Base-by-base conservation (phyloP, 2,329 filamentous ascomycete species). In the Fusarium sulawesiense region DNA sequence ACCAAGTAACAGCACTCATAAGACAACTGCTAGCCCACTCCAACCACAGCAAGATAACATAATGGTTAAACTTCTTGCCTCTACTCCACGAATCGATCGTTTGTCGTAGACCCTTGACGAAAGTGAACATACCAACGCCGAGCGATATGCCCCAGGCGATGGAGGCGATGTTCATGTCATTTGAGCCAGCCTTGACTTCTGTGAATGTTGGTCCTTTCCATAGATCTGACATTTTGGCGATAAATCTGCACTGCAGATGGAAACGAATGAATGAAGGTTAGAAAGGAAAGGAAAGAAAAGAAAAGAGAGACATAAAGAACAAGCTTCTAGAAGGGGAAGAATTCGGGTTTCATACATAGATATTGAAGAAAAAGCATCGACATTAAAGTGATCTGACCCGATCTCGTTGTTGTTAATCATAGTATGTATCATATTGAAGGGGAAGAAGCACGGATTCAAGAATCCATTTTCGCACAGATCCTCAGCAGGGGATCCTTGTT, bases 131-230 rank as follows among this genome's bases (percentile, higher is more conserved):
- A 7, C 70, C 75, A 2, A 76, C 60, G 7, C 73, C 74, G 3
- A 76, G 68, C 14, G 75, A 75, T 10, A 76, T 51, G 4, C 75
- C 75, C 72, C 72, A 76, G 16, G 73, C 68, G 18, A 76, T 76
- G n/a, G 71, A 74, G 18, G 75, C 75, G 48, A 75, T 70, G 7
- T 73, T 75, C 76, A 75, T 73, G 27, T 76, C 75, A 65, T 66
- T 66, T 14, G 50, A 29, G 12, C 63, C 72, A 0, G 74, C 70
- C 3, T 59, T 41, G 48, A 68, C 53, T 16, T 51, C 47, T 14
- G 23, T 16, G 30, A 69, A 76, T 12, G 42, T 42, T 1, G 61
- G 54, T 4, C 72, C 70, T 11, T 72, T 66, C 45, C 72, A 64
- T 1, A 73, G 51, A 11, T 72, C 71, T 12, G 37, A 29, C 73